Evolutionary conservation across 2,329 filamentous ascomycete species (phyloP), one percentile per base, ranked within the genome.

Genomic region (Aspergillus transmontanensis): DNA sequence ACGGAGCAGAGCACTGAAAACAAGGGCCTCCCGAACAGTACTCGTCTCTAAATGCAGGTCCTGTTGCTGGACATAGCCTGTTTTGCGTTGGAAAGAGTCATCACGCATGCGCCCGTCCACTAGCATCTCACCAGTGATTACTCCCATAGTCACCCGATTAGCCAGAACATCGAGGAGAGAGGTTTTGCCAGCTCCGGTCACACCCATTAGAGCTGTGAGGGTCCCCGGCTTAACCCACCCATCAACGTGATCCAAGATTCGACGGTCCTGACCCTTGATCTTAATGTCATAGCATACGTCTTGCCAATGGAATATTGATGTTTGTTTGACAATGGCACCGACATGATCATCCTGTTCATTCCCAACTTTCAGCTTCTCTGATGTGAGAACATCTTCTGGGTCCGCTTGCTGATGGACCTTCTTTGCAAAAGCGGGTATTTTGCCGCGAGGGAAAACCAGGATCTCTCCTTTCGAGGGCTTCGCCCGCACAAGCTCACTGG

Each of bases 221-320:
- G 92, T 96, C 60, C 94, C 93, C 4, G 94, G 93, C 78, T 95
- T 94, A 60, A 97, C 93, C 91, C 92, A 97, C 28, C 94, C 94
- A 71, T 95, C 90, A 9, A 97, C 90, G 65, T 94, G 83, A 70
- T 97, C 89, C 65, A 97, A 82, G 68, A 97, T 90, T 32, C 89
- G 87, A 14, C 93, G 86, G 2, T 83, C 80, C 68, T 93, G 87
- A 12, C 84, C 83, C 80, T 95, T 95, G 78, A 96, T 92, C 69
- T 87, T 87, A 76, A 93, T 90, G 62, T 92, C 89, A 69, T 92
- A 97, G 79, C 89, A 93, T 0, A 96, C 89, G 70, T 94, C 84
- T 66, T 89, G 85, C 93, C 93, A 96, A 72, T 92, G 90, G 81
- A 96, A 95, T 61, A 93, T 87, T 1, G 78, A 34, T 92, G 91